These are phyloP conservation scores for Saccharomycopsis sp. DNA, from an alignment of 805 yeast species.

Conservation along the genomic window DNA sequence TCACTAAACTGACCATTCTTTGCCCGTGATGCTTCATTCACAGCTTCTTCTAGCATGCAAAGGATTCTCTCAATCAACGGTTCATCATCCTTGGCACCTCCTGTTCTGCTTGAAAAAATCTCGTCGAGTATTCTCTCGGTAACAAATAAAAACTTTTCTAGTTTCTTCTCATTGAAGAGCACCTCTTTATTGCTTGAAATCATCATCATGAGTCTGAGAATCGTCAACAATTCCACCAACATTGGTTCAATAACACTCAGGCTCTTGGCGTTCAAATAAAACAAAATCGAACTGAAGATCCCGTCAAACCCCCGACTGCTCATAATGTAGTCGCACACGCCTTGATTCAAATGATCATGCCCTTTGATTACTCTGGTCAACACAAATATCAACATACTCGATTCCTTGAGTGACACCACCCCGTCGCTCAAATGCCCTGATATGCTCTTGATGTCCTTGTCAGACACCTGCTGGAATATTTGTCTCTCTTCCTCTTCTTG, in stretches of 20 bases:
- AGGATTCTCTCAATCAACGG: background rate
- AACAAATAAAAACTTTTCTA: conserved; percentile 7
- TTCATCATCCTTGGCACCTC: background rate
- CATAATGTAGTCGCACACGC: conserved; percentile 4
- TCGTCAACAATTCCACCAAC: conserved; percentile 7
- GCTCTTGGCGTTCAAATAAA: conserved; percentile 4
- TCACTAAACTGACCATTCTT: background rate
- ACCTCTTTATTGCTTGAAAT: background rate
- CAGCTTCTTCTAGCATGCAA: conserved; percentile 7
- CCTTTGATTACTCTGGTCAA: conserved; percentile 1
- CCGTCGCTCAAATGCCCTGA: conserved; percentile 6
- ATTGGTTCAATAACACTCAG: background rate
- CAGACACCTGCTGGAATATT: too few species aligned
- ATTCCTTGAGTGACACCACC: conserved; percentile 5
- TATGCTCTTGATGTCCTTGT: conserved; percentile 1
- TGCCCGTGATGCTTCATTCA: conserved; percentile 3
- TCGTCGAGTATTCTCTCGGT: conserved; percentile 4
- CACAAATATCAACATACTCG: conserved; percentile 6
- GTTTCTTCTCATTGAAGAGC: conserved; percentile 3
- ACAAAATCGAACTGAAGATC: conserved; percentile 10
- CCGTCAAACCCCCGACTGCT: conserved; percentile 9
- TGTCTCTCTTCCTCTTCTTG: conserved; percentile 1
- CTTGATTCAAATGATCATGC: background rate
- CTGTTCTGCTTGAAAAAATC: background rate
- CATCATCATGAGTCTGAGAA: conserved; percentile 1